Evolutionary conservation across 2,329 filamentous ascomycete genomes (phyloP).

Genomic region (Verticillium zaregamsianum): DNA sequence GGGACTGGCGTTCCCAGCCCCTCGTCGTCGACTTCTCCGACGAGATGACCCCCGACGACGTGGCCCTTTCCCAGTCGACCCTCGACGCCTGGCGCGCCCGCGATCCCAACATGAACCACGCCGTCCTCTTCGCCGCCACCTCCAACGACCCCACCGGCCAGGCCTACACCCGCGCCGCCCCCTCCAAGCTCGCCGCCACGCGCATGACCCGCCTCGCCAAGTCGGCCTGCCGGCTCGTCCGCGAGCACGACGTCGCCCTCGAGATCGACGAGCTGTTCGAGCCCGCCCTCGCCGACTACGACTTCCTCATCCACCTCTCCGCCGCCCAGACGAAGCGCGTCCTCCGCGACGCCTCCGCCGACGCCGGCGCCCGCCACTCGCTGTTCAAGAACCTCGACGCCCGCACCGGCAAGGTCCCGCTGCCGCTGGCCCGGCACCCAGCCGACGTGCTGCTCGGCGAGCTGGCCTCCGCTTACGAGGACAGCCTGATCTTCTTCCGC

Average conservation of each 20-base stretch:
- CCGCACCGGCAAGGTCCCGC: slow-evolving; percentile 38
- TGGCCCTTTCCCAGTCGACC: slow-evolving; percentile 61
- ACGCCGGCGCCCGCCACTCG: slow-evolving; percentile 32
- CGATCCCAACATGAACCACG: slow-evolving; percentile 82
- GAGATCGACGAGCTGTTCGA: slow-evolving; percentile 63
- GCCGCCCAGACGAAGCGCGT: slow-evolving; percentile 43
- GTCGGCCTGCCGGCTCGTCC: slow-evolving; percentile 63
- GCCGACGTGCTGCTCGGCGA: slow-evolving; percentile 62
- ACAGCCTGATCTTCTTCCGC: slow-evolving; percentile 75
- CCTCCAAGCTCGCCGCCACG: slow-evolving; percentile 77
- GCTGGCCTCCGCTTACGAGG: slow-evolving; percentile 61
- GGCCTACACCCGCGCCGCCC: slow-evolving; percentile 69
- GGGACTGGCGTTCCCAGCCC: slow-evolving; percentile 87
- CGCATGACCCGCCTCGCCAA: slow-evolving; percentile 79
- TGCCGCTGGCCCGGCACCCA: slow-evolving; percentile 55
- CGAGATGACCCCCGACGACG: slow-evolving; percentile 57
- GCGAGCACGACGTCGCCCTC: slow-evolving; percentile 46
- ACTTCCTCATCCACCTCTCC: slow-evolving; percentile 75
- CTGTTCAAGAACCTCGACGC: slow-evolving; percentile 79
- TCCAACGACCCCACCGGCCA: slow-evolving; percentile 73
- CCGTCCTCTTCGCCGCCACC: slow-evolving; percentile 76
- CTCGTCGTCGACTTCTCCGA: slow-evolving; percentile 73
- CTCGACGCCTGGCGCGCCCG: slow-evolving; percentile 83
- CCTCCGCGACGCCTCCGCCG: slow-evolving; percentile 30
- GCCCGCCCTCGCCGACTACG: slow-evolving; percentile 72